Evolutionary conservation across 2,329 filamentous ascomycete genomes (phyloP), one percentile per base, ranked within the genome.

Genomic region (Trichoderma atroviride): DNA sequence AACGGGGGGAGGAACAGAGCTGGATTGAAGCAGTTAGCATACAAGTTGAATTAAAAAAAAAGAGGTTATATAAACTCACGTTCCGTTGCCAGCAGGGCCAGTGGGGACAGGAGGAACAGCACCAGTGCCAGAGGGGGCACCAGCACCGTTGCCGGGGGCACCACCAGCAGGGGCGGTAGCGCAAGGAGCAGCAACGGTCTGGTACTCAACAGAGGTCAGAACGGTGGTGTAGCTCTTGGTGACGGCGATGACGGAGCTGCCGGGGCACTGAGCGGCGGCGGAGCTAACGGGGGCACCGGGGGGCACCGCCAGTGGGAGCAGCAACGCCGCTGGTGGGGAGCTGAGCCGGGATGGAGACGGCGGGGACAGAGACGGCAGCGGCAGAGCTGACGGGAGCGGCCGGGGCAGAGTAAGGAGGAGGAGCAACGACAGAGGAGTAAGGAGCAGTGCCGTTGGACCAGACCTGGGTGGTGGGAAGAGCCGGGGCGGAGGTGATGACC

Each of bases 141-240:
- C 72, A 60, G 70, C 68, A 57, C 55, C 53, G 53, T 56, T 53
- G 14, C 50, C 60, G 47, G 59, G 58, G 69, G 69, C 71, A 64
- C 74, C 76, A 68, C 71, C 71, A 66, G 64, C 68, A 40, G 73
- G 69, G 62, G 57, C 60, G 71, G 80, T 82, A 47, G 80, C 73
- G 80, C 83, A 84, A 66, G 83, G 79, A 57, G 82, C 74, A 74
- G 80, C 79, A 71, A 83, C 76, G 76, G 83, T 85, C 74, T 81
- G 79, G 82, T 85, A 85, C 82, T 85, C 83, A 74, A 86, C 83
- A 56, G 82, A 83, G 75, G 84, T 85, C 78, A 86, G 77, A 75
- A 86, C 84, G 71, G 85, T 87, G 79, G 85, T 86, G 81, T 85
- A 81, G 73, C 79, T 83, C 81, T 85, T 87, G 78, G 84, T 85